Evolutionary conservation across 2,329 filamentous ascomycete genomes (phyloP).

Genomic region (Dactylellina cionopaga): DNA sequence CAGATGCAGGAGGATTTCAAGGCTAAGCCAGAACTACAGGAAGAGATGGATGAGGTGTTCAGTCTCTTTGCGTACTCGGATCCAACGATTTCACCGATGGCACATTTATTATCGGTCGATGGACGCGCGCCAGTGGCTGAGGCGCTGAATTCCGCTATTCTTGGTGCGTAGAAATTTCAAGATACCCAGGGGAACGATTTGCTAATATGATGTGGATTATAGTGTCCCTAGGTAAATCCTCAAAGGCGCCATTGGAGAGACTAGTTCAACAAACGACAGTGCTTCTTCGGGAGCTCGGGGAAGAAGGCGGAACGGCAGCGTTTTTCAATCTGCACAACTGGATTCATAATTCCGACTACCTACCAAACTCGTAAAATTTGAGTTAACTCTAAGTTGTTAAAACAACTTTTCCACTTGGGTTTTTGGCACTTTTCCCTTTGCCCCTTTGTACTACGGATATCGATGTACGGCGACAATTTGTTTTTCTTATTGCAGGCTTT

Average conservation of each 20-base stretch:
- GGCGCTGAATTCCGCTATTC: conserved; percentile 90
- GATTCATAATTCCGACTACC: conserved; percentile 39
- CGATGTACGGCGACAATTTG: conserved; percentile 22
- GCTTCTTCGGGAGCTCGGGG: conserved; percentile 81
- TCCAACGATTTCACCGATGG: conserved; percentile 78
- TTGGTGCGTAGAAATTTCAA: conserved; percentile 69
- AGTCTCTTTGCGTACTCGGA: conserved; percentile 87
- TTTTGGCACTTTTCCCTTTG: not conserved
- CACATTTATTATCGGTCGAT: conserved; percentile 78
- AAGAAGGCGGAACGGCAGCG: conserved; percentile 81
- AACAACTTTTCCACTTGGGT: not conserved
- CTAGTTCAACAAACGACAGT: conserved; percentile 87
- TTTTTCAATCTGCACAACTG: conserved; percentile 76
- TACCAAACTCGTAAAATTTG: conserved; percentile 43
- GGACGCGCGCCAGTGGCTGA: conserved; percentile 84
- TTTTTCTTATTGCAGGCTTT: conserved; percentile 6
- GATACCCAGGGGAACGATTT: not conserved
- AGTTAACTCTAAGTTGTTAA: conserved; percentile 20
- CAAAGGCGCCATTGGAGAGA: conserved; percentile 83
- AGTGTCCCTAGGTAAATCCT: conserved; percentile 92
- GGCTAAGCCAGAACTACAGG: conserved; percentile 74
- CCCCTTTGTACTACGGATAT: conserved; percentile 4
- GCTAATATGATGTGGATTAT: conserved; percentile 22
- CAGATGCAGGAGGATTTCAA: conserved; percentile 77
- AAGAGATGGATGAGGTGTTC: conserved; percentile 83